Percentiles rank a stretch among this genome's conserved stretches.
These are phyloP conservation scores for Glebionis coronaria DNA, from an alignment of 129 eudicot species.

Conservation along the genomic window DNA sequence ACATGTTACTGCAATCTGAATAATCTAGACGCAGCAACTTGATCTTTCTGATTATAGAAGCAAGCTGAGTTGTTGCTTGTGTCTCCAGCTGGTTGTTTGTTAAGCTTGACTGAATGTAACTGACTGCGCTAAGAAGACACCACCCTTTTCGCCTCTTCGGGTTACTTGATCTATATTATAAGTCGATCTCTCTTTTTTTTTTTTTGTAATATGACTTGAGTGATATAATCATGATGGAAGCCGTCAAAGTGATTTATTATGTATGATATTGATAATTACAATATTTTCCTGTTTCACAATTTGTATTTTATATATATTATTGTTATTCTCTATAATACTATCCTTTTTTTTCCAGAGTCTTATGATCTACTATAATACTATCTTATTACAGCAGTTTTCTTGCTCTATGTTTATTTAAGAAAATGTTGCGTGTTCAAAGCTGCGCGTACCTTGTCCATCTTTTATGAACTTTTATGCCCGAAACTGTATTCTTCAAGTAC, in stretches of 20 bases:
- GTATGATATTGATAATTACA: conserved; percentile 11
- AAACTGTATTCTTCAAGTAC: too few species aligned
- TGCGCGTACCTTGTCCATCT: too few species aligned
- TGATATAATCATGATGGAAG: background rate
- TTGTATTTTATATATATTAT: background rate
- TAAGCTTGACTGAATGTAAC: conserved; percentile 3
- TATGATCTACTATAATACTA: too few species aligned
- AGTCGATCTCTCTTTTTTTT: conserved; percentile 15
- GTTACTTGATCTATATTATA: conserved; percentile 18
- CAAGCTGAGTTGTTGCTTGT: background rate
- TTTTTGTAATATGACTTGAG: background rate
- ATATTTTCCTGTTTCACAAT: background rate
- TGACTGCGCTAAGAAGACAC: conserved; percentile 1
- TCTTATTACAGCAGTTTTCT: too few species aligned
- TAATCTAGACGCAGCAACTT: background rate
- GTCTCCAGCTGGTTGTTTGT: conserved; percentile 12
- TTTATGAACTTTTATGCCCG: too few species aligned
- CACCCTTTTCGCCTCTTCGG: background rate
- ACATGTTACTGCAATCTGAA: background rate
- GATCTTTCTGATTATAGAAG: conserved; percentile 6
- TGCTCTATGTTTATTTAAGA: too few species aligned
- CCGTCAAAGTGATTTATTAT: background rate
- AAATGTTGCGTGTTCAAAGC: too few species aligned
- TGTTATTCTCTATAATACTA: background rate
- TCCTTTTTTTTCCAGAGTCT: too few species aligned